Base-by-base conservation (phyloP, 192 early-diverging fungal genomes). In the Coemansia brasiliensis region DNA sequence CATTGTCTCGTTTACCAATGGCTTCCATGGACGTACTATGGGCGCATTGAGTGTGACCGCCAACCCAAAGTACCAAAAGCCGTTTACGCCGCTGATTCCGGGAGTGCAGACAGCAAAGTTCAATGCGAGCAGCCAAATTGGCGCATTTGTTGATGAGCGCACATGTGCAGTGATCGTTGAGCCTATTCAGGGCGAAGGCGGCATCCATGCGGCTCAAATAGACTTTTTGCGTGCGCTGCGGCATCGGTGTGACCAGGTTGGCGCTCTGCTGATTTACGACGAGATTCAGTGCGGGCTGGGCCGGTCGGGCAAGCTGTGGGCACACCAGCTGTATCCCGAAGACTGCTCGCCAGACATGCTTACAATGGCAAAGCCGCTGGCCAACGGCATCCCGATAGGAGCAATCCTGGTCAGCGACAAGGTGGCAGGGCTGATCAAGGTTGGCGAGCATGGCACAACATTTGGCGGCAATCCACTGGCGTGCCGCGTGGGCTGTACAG, bases 141-240 rank as follows among this genome's bases (percentile, higher is more conserved):
- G 81, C 6, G 66, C 82, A 11, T 74, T 82, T 52, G 88, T 97
- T 35, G 82, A 77, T 15, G 89, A 94, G 52, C 81, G 86, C 51
- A 88, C 90, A 0, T 95, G 93, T 58, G 94, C 83, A 7, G 95
- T 98, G 3, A 94, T 98, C 65, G 84, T 98, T 15, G 96, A 98
- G 75, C 94, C 94, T 1, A 87, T 98, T 52, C 94, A 98, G 72
- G 96, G 96, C 42, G 96, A 97, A 65, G 96, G 96, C 55, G 94
- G 96, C 35, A 83, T 98, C 59, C 83, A 87, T 65, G 42, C 76
- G 27, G 92, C 90, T 1, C 79, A 69, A 1, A 67, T 81, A 4
- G 90, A 87, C 46, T 98, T 96, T 57, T 65, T 97, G 69, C 73
- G 85, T 57, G 83, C 85, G 11, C 49, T 98, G 21, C 86, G 94